Conservation (phyloP, 768 basidiomycete genomes). For the Russula virescens region DNA sequence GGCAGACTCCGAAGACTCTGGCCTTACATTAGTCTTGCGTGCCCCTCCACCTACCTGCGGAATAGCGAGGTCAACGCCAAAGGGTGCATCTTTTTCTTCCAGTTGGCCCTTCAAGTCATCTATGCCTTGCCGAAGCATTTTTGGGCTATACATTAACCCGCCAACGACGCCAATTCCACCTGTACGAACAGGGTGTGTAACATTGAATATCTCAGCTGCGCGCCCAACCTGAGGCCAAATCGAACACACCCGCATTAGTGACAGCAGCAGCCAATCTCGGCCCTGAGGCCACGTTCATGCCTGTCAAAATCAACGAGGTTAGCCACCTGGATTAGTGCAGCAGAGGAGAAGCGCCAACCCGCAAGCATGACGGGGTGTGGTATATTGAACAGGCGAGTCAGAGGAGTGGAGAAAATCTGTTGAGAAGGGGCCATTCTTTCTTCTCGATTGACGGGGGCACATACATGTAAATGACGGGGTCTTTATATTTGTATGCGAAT, state of each 20-base stretch:
- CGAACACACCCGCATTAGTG: constrained; percentile 68
- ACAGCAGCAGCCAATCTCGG: constrained; percentile 82
- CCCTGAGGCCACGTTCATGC: constrained; percentile 85
- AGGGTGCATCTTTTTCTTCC: constrained; percentile 69
- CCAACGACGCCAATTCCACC: constrained; percentile 87
- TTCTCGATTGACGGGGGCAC: not conserved
- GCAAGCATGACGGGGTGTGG: constrained; percentile 84
- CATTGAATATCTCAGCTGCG: not conserved
- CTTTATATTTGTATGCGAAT: no score
- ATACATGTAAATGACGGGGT: not conserved
- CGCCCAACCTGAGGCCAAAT: not conserved
- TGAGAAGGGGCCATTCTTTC: constrained; percentile 58
- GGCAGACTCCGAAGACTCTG: no score
- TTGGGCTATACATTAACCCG: constrained; percentile 68
- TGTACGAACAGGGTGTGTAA: constrained; percentile 21
- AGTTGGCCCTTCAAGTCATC: constrained; percentile 69
- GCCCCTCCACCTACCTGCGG: constrained; percentile 80
- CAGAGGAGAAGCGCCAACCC: constrained; percentile 32
- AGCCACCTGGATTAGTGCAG: not conserved
- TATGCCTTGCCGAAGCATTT: constrained; percentile 59
- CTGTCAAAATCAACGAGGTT: constrained; percentile 25
- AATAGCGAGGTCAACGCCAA: constrained; percentile 78
- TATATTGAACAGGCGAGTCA: constrained; percentile 71
- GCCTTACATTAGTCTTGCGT: constrained; percentile 67
- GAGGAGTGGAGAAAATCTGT: constrained; percentile 62